A percentile compares a stretch with the other conserved stretches of the same genome.
Conservation (phyloP, 202 grass and related monocot genomes). For the Alloteropsis angusta region DNA sequence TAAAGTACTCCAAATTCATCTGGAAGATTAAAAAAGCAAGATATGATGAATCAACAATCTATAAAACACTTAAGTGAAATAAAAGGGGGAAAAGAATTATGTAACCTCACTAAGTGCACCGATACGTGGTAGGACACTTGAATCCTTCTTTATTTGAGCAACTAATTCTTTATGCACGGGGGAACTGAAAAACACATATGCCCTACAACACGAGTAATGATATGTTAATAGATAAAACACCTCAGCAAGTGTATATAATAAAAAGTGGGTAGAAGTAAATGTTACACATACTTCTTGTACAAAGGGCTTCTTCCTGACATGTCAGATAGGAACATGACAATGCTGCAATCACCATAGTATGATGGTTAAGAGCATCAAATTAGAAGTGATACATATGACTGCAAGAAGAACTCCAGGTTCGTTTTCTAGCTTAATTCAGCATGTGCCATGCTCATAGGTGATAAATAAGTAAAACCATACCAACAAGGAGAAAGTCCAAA, state of each 20-base stretch:
- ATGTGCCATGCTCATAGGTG: background rate
- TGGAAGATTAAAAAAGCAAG: conserved; percentile 39
- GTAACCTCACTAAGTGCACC: conserved; percentile 90
- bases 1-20: conserved; percentile 99
- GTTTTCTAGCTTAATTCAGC: background rate
- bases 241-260: conserved; percentile 22
- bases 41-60: conserved; percentile 26
- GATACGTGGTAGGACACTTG: conserved; percentile 76
- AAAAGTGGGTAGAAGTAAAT: conserved; percentile 17
- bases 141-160: conserved; percentile 72
- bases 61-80: conserved; percentile 25
- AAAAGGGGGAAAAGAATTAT: conserved; percentile 17
- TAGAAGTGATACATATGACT: background rate
- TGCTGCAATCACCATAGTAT: conserved; percentile 48
- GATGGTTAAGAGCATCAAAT: conserved; percentile 38
- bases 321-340: conserved; percentile 82
- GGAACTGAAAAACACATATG: conserved; percentile 96
- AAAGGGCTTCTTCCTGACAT: conserved; percentile 96
- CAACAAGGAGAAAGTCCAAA: background rate
- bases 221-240: conserved; percentile 25
- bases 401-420: background rate
- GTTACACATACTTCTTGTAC: conserved; percentile 81
- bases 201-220: conserved; percentile 44
- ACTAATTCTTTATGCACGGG: conserved; percentile 69
- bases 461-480: background rate